Evolutionary conservation across 2,329 filamentous ascomycete species (phyloP), one percentile per base, ranked within the genome.

Genomic region (Aspergillus transmontanensis): DNA sequence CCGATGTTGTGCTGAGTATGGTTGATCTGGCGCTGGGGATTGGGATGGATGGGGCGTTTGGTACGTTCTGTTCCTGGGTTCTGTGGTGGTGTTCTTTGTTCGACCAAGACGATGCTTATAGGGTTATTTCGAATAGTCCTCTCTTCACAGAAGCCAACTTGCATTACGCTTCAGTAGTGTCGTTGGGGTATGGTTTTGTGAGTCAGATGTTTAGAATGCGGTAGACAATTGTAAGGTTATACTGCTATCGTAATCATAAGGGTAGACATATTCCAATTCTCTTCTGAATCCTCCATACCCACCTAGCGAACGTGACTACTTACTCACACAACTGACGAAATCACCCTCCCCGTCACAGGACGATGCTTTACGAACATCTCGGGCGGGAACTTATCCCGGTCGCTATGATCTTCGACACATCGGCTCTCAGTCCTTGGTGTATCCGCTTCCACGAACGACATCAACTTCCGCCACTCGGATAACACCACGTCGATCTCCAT

Each of bases 401-500:
- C 61, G 57, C 71, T 75, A 45, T 58, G 65, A 6, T 50, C 39
- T 14, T 65, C 61, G 21, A 16, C 59, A 19, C n/a, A 55, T 9
- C 34, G 51, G 62, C 66, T 69, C 16, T 45, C 23, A 6, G 48
- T n/a, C 9, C 56, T 14, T 12, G 21, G 32, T 5, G 39, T 54
- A 43, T 57, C 32, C 16, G 14, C 23, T 2, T 64, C 72, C 41
- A 64, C 67, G 32, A 59, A 61, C 21, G 59, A 67, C 59, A 66
- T 68, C 57, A 70, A 66, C 39, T 69, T 76, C 68, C 80, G 81
- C 87, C 87, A 89, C 72, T 88, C 86, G 16, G 82, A 80, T 28
- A 89, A 70, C 68, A 89, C 74, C 7, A 87, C 86, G 65, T 82
- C 81, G 21, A 87, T 82, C 74, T 89, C 87, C 45, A 80, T 80